Conservation (phyloP, 306 rosid species). For the Cyclanthera cordifolia region DNA sequence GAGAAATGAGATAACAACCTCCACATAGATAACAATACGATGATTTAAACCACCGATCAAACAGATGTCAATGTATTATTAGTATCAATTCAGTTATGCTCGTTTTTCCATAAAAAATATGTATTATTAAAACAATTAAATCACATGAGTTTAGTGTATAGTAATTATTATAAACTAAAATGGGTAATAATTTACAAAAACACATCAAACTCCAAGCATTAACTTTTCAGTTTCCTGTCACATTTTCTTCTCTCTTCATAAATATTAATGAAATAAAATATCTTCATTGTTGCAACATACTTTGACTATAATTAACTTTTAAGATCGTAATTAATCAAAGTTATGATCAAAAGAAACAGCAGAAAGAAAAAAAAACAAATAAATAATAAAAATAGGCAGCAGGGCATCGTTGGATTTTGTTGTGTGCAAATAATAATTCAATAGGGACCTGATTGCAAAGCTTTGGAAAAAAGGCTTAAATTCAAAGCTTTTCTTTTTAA, state of each 20-base stretch:
- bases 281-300: not conserved
- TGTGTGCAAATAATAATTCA: not conserved
- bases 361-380: not conserved
- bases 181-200: not conserved
- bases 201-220: not conserved
- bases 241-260: not conserved
- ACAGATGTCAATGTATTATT: too few relatives aligned
- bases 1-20: too few relatives aligned
- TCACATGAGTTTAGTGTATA: not conserved
- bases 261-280: not conserved
- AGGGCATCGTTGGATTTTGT: not conserved
- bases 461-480: not conserved
- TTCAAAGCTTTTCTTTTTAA: slow-evolving; percentile 2
- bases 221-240: not conserved
- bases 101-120: too few relatives aligned
- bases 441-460: not conserved
- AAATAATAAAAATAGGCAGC: not conserved
- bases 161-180: not conserved
- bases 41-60: too few relatives aligned
- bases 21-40: too few relatives aligned
- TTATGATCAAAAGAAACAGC: not conserved
- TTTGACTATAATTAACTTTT: not conserved
- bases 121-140: not conserved
- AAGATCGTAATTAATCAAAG: not conserved
- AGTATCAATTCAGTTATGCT: too few relatives aligned